Evolutionary conservation across 345 rosid genomes (phyloP), one percentile per base, ranked within the genome.

Genomic region (Stellera chamaejasme): DNA sequence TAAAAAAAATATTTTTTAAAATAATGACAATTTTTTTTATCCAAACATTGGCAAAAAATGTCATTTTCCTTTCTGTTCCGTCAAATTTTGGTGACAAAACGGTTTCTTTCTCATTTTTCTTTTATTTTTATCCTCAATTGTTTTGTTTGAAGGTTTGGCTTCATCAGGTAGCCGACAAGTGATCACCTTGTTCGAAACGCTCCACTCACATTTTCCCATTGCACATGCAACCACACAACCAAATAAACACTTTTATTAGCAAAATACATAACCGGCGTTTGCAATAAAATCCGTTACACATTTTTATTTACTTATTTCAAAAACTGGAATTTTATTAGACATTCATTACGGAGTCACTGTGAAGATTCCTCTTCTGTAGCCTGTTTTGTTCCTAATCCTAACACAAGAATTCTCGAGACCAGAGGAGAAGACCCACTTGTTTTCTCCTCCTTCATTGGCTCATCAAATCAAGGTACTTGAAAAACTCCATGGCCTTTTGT

Each of bases 151-250:
- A 41, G 45, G 58, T 45, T 49, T 32, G 39, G 7, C 39, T 32
- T 66, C 63, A 66, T 43, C 43, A 54, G 48, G 61, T 66, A 75
- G 72, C 72, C 76, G 76, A 79, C 76, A 79, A 59, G 28, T 68
- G 72, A 51, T 48, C 36, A 1, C 69, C 25, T 72, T 56, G 67
- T 68, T 63, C 27, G 48, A 25, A 42, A 58, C 72, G 58, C 46
- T 59, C 58, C 59, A 63, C 19, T 62, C 41, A 2, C 62, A 12
- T 15, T 19, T n/a, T 62, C 41, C 1, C 62, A 12, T 15, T 19
- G 50, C 85, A 72, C 78, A 51, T 74, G 79, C 77, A 69, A 50
- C 71, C 77, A 44, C 64, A 13, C 43, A 57, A 10, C 19, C 19
- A 26, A 44, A 13, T 56, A 36, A 54, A 54, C 39, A 32, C 5